These are phyloP conservation scores for Amauroascus verrucosus DNA, from an alignment of 2,329 filamentous ascomycete species.

Conservation along the genomic window DNA sequence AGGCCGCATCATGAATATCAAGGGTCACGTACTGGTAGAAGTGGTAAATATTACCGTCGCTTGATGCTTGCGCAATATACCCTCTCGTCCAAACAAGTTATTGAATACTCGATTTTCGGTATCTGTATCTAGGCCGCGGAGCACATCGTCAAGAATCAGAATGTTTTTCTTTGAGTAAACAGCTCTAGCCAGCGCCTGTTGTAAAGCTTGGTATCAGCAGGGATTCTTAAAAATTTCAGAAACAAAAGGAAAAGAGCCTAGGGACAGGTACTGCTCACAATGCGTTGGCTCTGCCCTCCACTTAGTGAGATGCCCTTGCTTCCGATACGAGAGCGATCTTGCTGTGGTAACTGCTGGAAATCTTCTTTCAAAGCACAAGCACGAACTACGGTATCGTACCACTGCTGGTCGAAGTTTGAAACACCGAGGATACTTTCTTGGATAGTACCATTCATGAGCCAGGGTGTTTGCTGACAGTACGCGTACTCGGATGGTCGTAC, in stretches of 20 bases:
- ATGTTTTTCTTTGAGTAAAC: slow-evolving; percentile 35
- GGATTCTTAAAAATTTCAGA: no score
- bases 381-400: slow-evolving; percentile 20
- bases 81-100: slow-evolving; percentile 29
- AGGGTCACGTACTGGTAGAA: no score
- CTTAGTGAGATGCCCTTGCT: slow-evolving; percentile 17
- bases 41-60: no score
- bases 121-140: slow-evolving; percentile 38
- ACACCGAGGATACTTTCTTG: neutral
- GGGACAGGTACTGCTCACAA: slow-evolving; percentile 16
- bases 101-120: slow-evolving; percentile 38
- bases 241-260: no score
- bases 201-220: no score
- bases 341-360: slow-evolving; percentile 17
- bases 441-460: slow-evolving; percentile 1
- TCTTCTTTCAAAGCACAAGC: slow-evolving; percentile 20
- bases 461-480: slow-evolving; percentile 6
- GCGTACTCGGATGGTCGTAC: neutral
- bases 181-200: slow-evolving; percentile 25
- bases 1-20: no score
- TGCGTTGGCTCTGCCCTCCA: slow-evolving; percentile 18
- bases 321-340: slow-evolving; percentile 21
- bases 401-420: slow-evolving; percentile 33
- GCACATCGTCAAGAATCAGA: slow-evolving; percentile 40
- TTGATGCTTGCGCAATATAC: no score